A percentile compares a stretch with the other conserved stretches of the same genome.
Conservation (phyloP, 2,329 filamentous ascomycete genomes). For the Bertia moriformis region DNA sequence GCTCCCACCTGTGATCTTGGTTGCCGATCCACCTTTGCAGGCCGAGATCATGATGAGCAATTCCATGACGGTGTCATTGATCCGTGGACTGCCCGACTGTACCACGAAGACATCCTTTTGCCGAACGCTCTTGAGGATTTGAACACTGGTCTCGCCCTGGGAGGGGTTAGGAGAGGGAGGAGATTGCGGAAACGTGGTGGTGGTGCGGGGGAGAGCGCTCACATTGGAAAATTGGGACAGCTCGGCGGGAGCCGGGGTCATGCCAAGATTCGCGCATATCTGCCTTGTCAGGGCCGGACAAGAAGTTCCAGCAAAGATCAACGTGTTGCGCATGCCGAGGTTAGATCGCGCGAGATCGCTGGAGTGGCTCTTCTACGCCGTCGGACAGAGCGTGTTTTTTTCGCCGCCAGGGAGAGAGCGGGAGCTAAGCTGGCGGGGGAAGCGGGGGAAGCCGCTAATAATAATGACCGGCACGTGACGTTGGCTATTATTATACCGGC, state of each 20-base stretch:
- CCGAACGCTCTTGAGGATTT: slow-evolving; percentile 63
- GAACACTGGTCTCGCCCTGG: slow-evolving; percentile 56
- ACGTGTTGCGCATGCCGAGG: slow-evolving; percentile 47
- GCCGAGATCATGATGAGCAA: slow-evolving; percentile 97
- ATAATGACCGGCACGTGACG: too few species aligned
- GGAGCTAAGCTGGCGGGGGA: slow-evolving; percentile 4
- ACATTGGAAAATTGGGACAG: slow-evolving; percentile 59
- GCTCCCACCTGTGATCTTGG: slow-evolving; percentile 77
- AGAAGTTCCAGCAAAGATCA: slow-evolving; percentile 55
- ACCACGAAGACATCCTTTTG: slow-evolving; percentile 99
- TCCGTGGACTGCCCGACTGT: slow-evolving; percentile 86
- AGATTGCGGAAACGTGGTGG: slow-evolving; percentile 9
- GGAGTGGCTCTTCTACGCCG: slow-evolving; percentile 1
- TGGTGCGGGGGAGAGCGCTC: slow-evolving; percentile 23
- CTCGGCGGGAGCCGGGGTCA: slow-evolving; percentile 48
- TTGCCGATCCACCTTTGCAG: slow-evolving; percentile 93
- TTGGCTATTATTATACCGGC: too few species aligned
- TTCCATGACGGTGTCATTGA: slow-evolving; percentile 99
- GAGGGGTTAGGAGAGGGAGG: slow-evolving; percentile 5
- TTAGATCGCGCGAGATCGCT: too few species aligned
- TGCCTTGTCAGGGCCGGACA: slow-evolving; percentile 49
- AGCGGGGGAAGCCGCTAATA: slow-evolving; percentile 21
- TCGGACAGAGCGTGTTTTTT: not conserved
- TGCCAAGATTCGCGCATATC: slow-evolving; percentile 56
- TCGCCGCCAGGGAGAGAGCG: not conserved